phyloP scores from a whole-genome alignment of 345 rosid genomes.

The Lepidium aucheri region DNA sequence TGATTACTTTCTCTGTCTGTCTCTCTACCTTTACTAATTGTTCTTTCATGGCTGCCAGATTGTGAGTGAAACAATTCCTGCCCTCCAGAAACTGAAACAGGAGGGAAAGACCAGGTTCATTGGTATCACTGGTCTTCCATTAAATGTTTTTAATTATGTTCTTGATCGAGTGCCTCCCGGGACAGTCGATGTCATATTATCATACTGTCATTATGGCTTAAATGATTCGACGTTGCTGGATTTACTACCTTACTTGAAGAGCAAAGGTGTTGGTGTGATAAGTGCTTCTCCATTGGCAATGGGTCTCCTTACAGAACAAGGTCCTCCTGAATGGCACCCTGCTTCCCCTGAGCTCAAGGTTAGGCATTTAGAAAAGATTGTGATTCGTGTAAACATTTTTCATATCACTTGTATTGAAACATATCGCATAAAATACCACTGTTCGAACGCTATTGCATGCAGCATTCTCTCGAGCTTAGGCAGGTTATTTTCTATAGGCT shows the following conservation, averaged over 20 bases:
- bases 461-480: not conserved
- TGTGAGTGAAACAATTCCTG: constrained; percentile 89
- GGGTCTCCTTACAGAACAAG: constrained; percentile 83
- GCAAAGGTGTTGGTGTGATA: constrained; percentile 77
- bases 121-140: constrained; percentile 91
- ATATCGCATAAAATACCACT: not conserved
- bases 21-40: not conserved
- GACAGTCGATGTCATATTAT: constrained; percentile 65
- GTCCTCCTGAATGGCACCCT: constrained; percentile 98
- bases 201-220: constrained; percentile 74
- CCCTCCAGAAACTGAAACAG: constrained; percentile 73
- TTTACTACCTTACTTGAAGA: constrained; percentile 74
- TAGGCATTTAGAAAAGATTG: not conserved
- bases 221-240: constrained; percentile 69
- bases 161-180: constrained; percentile 83
- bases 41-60: constrained; percentile 33
- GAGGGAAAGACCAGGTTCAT: constrained; percentile 75
- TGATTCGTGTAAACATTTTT: not conserved
- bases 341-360: constrained; percentile 84
- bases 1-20: not conserved
- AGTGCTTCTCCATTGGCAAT: constrained; percentile 86
- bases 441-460: not conserved
- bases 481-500: not conserved
- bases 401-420: not conserved
- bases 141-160: constrained; percentile 53